A percentile compares a stretch with the other conserved stretches of the same genome.
These are phyloP conservation scores for carrot (Daucus carota) DNA, from an alignment of 129 eudicot species.

Conservation along the genomic window DNA sequence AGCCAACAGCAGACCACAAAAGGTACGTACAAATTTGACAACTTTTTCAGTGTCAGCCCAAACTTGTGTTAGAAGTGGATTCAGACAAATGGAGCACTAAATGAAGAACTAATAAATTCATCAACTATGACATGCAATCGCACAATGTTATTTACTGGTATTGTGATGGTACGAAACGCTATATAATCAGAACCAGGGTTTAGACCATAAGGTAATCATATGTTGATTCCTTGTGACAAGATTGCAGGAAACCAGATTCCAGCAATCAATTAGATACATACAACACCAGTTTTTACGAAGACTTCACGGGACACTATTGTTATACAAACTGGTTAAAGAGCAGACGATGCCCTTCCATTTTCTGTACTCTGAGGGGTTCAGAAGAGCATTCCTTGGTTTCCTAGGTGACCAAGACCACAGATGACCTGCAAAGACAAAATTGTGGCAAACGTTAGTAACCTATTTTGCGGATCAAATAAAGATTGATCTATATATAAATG, in stretches of 20 bases:
- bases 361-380: slow-evolving; percentile 24
- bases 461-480: background rate
- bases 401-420: slow-evolving; percentile 38
- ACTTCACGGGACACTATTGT: slow-evolving; percentile 11
- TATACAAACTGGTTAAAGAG: slow-evolving; percentile 30
- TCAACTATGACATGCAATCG: background rate
- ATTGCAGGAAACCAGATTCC: slow-evolving; percentile 40
- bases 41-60: background rate
- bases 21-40: background rate
- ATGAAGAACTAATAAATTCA: background rate
- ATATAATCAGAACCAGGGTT: background rate
- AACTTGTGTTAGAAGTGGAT: background rate
- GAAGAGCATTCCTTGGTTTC: slow-evolving; percentile 24
- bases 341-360: slow-evolving; percentile 24
- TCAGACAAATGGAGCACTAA: background rate
- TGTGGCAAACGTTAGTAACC: background rate
- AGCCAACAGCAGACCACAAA: background rate
- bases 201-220: slow-evolving; percentile 36
- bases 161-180: background rate
- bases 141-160: background rate
- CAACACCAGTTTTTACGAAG: slow-evolving; percentile 17
- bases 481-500: background rate
- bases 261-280: slow-evolving; percentile 27
- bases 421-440: slow-evolving; percentile 36
- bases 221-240: slow-evolving; percentile 28